Evolutionary conservation across 306 rosid species (phyloP).

Genomic region (Dryas octopetala): DNA sequence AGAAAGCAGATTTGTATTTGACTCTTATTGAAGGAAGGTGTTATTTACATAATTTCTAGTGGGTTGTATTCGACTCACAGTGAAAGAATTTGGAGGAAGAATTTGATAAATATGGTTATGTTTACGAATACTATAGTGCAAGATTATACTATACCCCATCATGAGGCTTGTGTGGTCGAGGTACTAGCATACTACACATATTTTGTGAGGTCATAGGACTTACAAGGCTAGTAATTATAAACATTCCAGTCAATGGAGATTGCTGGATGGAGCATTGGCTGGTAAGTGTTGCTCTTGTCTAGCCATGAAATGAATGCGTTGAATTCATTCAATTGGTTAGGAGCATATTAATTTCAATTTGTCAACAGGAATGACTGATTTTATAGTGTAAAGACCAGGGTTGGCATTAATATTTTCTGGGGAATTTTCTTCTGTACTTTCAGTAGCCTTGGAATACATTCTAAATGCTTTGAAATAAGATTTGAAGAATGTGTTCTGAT

Average conservation of each 20-base stretch:
- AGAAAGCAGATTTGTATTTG: not conserved
- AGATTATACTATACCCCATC: not conserved
- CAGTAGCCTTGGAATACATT: not conserved
- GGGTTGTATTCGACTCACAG: not conserved
- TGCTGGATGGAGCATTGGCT: too few species aligned
- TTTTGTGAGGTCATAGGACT: not conserved
- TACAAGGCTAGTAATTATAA: not conserved
- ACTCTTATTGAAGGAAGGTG: not conserved
- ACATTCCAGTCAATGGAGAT: not conserved
- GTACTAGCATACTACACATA: not conserved
- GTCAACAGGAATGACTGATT: not conserved
- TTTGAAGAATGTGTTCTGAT: not conserved
- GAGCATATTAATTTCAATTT: not conserved
- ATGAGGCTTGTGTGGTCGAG: not conserved
- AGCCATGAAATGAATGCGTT: not conserved
- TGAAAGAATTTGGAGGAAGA: not conserved
- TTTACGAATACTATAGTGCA: not conserved
- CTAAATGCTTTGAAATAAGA: not conserved
- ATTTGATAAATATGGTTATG: not conserved
- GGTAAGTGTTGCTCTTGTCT: not conserved
- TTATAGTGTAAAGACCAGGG: not conserved
- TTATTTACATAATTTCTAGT: not conserved
- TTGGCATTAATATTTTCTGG: not conserved
- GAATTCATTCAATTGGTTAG: not conserved
- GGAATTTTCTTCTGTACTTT: not conserved